These are phyloP conservation scores for Aspergillus ellipticus DNA, from an alignment of 495 filamentous ascomycete genomes.

Conservation along the genomic window DNA sequence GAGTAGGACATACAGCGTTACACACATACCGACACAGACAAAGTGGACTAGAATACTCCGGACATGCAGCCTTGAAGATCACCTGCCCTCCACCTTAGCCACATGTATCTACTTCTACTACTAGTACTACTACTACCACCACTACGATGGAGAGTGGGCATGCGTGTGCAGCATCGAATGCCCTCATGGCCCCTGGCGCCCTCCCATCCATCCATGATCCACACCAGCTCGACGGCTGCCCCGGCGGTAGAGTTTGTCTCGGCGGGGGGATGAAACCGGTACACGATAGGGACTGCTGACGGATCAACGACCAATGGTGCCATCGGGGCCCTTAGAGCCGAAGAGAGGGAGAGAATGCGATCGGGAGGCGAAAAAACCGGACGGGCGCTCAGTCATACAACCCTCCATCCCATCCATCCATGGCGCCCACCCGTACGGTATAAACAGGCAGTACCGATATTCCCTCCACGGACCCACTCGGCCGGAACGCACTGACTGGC, in stretches of 20 bases:
- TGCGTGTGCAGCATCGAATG: no score
- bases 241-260: no score
- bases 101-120: not conserved
- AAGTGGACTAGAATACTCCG: constrained; percentile 18
- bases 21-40: constrained; percentile 13
- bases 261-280: not conserved
- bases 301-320: constrained; percentile 2
- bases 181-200: no score
- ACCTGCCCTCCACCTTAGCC: constrained; percentile 6
- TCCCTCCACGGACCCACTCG: constrained; percentile 9
- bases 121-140: no score
- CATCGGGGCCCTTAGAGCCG: not conserved
- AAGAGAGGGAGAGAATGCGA: constrained; percentile 11
- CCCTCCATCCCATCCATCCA: no score
- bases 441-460: not conserved
- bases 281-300: not conserved
- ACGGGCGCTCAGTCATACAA: constrained; percentile 11
- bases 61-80: constrained; percentile 19
- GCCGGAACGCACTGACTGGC: constrained; percentile 18
- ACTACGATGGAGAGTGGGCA: no score
- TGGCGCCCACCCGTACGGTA: not conserved
- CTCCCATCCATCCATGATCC: no score
- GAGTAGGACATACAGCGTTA: constrained; percentile 12
- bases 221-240: no score
- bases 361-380: constrained; percentile 16